These are phyloP conservation scores for Colletotrichum higginsianum DNA, from an alignment of 2,329 filamentous ascomycete genomes.

Conservation along the genomic window DNA sequence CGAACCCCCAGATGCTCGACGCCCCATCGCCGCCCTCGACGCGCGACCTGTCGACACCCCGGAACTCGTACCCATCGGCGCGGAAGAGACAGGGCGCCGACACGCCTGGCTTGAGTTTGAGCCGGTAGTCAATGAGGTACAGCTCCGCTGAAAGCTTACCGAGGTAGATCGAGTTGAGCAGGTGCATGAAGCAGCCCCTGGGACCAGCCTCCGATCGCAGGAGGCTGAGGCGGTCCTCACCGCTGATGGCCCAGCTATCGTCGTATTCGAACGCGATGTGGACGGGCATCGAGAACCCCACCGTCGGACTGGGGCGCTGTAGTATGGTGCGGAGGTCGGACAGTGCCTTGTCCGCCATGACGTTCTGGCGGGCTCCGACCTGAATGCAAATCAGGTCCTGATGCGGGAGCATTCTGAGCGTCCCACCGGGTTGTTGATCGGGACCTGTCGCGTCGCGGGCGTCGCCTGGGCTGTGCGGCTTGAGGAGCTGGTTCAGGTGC, in stretches of 20 bases:
- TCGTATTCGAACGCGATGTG: not conserved
- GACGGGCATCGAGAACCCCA: not conserved
- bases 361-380: not conserved
- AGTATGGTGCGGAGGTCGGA: not conserved
- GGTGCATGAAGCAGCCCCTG: not conserved
- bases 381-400: constrained; percentile 3
- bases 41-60: no score
- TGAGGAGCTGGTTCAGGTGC: not conserved
- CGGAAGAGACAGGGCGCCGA: not conserved
- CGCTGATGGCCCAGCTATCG: not conserved
- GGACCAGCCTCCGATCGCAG: not conserved
- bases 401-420: not conserved
- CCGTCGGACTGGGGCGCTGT: no score
- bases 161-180: not conserved
- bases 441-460: no score
- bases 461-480: no score
- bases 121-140: not conserved
- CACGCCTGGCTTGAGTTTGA: not conserved
- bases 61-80: not conserved
- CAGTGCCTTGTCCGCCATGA: not conserved
- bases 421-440: not conserved
- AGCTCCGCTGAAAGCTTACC: not conserved
- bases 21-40: not conserved
- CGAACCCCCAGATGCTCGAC: not conserved
- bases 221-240: not conserved